Evolutionary conservation across 371 early-diverging fungal species (phyloP), one percentile per base, ranked within the genome.

Genomic region (Paraphysoderma sedebokerense): DNA sequence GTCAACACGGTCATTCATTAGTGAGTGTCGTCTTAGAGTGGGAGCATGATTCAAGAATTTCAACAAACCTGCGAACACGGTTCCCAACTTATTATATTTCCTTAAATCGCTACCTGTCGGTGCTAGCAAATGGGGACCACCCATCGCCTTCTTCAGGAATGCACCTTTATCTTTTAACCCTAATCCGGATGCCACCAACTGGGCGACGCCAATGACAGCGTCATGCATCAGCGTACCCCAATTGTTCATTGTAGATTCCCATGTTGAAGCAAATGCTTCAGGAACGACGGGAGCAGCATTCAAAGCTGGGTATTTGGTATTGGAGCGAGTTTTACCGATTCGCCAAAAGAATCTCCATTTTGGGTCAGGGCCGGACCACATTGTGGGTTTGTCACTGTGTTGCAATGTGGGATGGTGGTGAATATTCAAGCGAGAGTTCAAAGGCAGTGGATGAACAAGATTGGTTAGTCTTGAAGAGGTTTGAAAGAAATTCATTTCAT

Each of bases 281-380:
- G 79, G 78, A 19, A 75, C 54, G 29, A 79, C 79, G 13, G 72
- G 68, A 30, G 55, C 63, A 12, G 79, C 74, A 50, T 78, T 77
- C 38, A 81, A 57, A 33, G 53, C 59, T 13, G 67, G 63, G 63
- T 70, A 79, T 48, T 70, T 49, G n/a, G 76, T 72, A 20, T 59
- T 47, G 19, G 53, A 40, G 11, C 76, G 76, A n/a, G 48, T 45
- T 34, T 68, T 64, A 30, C 67, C 68, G 35, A 70, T 58, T 17
- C 63, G 62, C 66, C 70, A 69, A 54, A 70, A 68, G 59, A 64
- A 80, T 46, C 82, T 67, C 82, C 82, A 81, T 54, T 81, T 81
- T 26, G 77, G 75, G 54, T 81, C 82, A 11, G 71, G 60, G 1
- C 70, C 67, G 33, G 61, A n/a, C n/a, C n/a, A n/a, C n/a, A n/a